Conservation (phyloP, 257 asterid species). For the Nemophila menziesii region DNA sequence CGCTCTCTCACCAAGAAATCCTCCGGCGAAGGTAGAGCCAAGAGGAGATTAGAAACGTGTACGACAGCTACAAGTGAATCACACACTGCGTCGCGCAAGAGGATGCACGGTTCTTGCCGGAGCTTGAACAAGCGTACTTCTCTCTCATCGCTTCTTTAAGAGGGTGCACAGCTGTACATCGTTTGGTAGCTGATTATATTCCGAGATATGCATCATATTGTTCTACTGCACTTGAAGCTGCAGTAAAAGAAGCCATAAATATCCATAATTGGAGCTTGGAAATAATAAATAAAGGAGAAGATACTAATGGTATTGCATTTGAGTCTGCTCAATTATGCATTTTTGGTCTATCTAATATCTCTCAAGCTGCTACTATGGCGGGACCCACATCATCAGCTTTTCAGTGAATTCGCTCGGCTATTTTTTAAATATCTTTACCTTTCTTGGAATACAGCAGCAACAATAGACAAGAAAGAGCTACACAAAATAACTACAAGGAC, state of each 20-base stretch:
- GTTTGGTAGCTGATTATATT: slow-evolving; percentile 58
- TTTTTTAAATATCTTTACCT: slow-evolving; percentile 47
- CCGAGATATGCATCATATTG: slow-evolving; percentile 72
- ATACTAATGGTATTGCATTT: slow-evolving; percentile 56
- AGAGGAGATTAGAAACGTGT: slow-evolving; percentile 71
- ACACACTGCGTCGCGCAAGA: slow-evolving; percentile 35
- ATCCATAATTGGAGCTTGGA: slow-evolving; percentile 51
- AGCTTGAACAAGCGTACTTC: slow-evolving; percentile 60
- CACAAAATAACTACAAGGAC: no score
- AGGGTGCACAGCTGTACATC: slow-evolving; percentile 61
- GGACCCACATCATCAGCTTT: slow-evolving; percentile 43
- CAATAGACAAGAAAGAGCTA: no score
- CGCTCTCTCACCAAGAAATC: slow-evolving; percentile 59
- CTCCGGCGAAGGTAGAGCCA: slow-evolving; percentile 51
- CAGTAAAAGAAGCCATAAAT: slow-evolving; percentile 45
- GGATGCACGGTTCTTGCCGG: slow-evolving; percentile 27
- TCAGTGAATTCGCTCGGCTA: slow-evolving; percentile 52
- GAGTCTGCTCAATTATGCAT: slow-evolving; percentile 78
- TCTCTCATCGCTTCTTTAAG: slow-evolving; percentile 68
- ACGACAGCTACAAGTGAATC: slow-evolving; percentile 54
- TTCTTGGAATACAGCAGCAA: no score
- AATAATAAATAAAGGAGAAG: slow-evolving; percentile 47
- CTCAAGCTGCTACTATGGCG: slow-evolving; percentile 45
- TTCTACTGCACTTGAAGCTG: slow-evolving; percentile 78
- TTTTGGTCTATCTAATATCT: slow-evolving; percentile 61